These are phyloP conservation scores for Gliomastix tumulicola DNA, from an alignment of 2,329 filamentous ascomycete species.

Conservation along the genomic window DNA sequence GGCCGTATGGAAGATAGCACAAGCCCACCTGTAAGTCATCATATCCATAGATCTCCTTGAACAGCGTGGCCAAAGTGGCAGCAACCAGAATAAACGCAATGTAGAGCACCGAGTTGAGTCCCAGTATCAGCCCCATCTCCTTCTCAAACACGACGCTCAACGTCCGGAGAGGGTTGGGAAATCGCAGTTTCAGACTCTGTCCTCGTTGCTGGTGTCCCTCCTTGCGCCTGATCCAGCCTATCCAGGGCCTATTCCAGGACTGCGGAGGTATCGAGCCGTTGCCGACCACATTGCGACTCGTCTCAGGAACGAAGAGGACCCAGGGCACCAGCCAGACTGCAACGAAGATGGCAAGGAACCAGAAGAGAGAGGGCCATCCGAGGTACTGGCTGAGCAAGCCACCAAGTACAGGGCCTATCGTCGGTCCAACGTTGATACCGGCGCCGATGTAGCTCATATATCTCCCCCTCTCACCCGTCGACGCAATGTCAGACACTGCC, in stretches of 20 bases:
- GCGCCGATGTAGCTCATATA: slow-evolving; percentile 64
- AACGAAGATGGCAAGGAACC: slow-evolving; percentile 56
- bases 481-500: slow-evolving; percentile 65
- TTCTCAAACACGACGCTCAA: slow-evolving; percentile 48
- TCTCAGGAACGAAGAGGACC: slow-evolving; percentile 50
- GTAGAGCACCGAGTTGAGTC: slow-evolving; percentile 47
- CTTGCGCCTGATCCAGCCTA: slow-evolving; percentile 38
- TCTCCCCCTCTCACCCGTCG: slow-evolving; percentile 61
- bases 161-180: slow-evolving; percentile 51
- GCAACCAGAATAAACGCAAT: slow-evolving; percentile 48
- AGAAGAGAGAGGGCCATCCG: slow-evolving; percentile 64
- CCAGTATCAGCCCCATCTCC: slow-evolving; percentile 46
- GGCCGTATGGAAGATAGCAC: slow-evolving; percentile 47
- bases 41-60: slow-evolving; percentile 43
- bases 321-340: slow-evolving; percentile 45
- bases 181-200: slow-evolving; percentile 33
- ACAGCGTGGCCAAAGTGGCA: slow-evolving; percentile 44
- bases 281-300: slow-evolving; percentile 51
- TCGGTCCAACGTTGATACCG: slow-evolving; percentile 48
- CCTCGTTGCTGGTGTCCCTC: slow-evolving; percentile 19
- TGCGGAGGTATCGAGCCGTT: slow-evolving; percentile 55
- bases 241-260: slow-evolving; percentile 48
- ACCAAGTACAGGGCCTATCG: slow-evolving; percentile 52
- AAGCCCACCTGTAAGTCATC: slow-evolving; percentile 44
- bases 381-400: slow-evolving; percentile 57